A percentile compares a stretch with the other conserved stretches of the same genome.
Evolutionary conservation across 2,329 filamentous ascomycete genomes (phyloP).

Genomic region (Colletotrichum costaricense): DNA sequence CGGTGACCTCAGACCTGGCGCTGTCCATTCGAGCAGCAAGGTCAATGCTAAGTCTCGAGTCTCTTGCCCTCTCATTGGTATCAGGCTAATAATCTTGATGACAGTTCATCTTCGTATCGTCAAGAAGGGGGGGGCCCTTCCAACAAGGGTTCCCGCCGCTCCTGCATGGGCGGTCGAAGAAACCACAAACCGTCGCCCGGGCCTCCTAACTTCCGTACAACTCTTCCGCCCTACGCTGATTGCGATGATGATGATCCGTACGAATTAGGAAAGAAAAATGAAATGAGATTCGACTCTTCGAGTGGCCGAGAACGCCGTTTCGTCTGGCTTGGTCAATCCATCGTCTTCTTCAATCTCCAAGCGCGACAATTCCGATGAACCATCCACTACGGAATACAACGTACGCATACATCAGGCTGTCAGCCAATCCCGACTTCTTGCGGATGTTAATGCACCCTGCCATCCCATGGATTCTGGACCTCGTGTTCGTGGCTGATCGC

Average conservation of each 20-base stretch:
- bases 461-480: neutral
- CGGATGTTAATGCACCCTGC: neutral
- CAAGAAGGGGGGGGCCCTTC: neutral
- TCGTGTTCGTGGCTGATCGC: conserved; percentile 4
- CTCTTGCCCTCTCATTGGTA: neutral
- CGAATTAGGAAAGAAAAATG: neutral
- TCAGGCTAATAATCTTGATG: conserved; percentile 4
- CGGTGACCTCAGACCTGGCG: conserved; percentile 1
- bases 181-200: neutral
- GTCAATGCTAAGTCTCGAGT: conserved; percentile 2
- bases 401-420: neutral
- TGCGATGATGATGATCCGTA: neutral
- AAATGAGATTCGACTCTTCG: neutral
- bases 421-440: neutral
- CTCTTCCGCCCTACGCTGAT: conserved; percentile 2
- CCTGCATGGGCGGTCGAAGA: neutral
- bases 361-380: neutral
- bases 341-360: neutral
- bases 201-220: neutral
- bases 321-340: neutral
- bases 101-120: conserved; percentile 28
- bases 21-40: neutral
- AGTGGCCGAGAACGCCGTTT: neutral
- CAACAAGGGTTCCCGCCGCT: neutral
- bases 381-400: too few relatives aligned